Evolutionary conservation across 345 rosid genomes (phyloP).

Genomic region (Noccaea bulbosa): DNA sequence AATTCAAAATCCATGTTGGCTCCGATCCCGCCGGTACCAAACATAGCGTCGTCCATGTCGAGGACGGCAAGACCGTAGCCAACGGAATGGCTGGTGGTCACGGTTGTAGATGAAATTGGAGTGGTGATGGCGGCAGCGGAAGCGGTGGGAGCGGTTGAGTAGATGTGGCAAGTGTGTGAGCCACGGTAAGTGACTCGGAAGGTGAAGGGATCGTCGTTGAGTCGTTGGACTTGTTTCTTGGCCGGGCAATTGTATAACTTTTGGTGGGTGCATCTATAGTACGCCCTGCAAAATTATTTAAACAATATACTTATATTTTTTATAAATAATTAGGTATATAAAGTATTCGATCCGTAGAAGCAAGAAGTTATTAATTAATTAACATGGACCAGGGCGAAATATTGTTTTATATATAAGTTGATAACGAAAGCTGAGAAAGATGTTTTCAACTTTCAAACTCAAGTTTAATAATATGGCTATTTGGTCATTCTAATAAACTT

Average conservation of each 20-base stretch:
- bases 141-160: conserved; percentile 43
- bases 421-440: conserved; percentile 27
- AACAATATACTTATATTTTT: background rate
- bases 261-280: conserved; percentile 86
- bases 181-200: conserved; percentile 67
- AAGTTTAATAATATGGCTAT: conserved; percentile 3
- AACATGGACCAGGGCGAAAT: background rate
- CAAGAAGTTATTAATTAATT: background rate
- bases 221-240: conserved; percentile 87
- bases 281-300: conserved; percentile 54
- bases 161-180: conserved; percentile 76
- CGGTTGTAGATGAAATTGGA: conserved; percentile 2
- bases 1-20: conserved; percentile 31
- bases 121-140: background rate
- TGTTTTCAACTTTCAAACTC: conserved; percentile 4
- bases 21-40: conserved; percentile 25
- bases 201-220: conserved; percentile 63
- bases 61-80: conserved; percentile 22
- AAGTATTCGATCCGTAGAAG: background rate
- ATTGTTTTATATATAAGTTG: background rate
- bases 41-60: conserved; percentile 32
- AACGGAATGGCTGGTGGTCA: conserved; percentile 11
- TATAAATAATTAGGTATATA: background rate
- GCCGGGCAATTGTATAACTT: conserved; percentile 81
- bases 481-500: conserved; percentile 23